Base-by-base conservation (phyloP, 1,284 basidiomycete species). In the Schizophyllum commune region DNA sequence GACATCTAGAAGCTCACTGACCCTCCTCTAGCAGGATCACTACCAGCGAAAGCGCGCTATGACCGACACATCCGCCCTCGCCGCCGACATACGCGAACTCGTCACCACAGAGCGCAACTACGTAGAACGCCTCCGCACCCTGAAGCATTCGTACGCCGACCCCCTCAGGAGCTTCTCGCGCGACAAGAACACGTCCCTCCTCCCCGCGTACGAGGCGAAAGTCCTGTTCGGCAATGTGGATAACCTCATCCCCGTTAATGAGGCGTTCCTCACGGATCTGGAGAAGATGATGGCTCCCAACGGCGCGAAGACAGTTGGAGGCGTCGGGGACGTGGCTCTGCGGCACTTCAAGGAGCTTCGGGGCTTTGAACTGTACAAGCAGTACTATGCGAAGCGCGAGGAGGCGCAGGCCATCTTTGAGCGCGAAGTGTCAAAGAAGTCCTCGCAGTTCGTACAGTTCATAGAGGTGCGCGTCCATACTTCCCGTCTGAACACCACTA, bases 221-320 rank as follows among this genome's bases (percentile, higher is more conserved):
- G 89, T 86, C 0, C 80, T 98, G 32, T 98, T 98, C 68, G 93
- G 93, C 58, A 98, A 98, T 73, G 85, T 98, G 56, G 96, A 97
- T 72, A 88, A 85, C 58, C 81, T 98, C 13, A 73, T 98, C 1
- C 90, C 89, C 0, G 91, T 94, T 8, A 95, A 97, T 66, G 88
- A 91, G 68, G 86, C 89, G 0, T 96, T 98, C 69, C 77, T 97
- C 52, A 75, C 75, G 11, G 96, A 98, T 71, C 79, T 98, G 34
- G 92, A 97, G 72, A 82, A 79, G 72, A 87, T 94, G 87, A 62
- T 83, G 56, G 73, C 79, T 32, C 77, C 83, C 32, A 80, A 84
- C 66, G 88, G 88, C 21, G 71, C 75, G 15, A 78, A 73, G 61
- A 77, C 75, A 15, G 80, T 87, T 17, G 85, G 86, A 22, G 83